Percentiles rank a stretch among this genome's conserved stretches.
These are phyloP conservation scores for Lodderomyces elongisporus DNA, from an alignment of 1,139 yeast species.

Conservation along the genomic window DNA sequence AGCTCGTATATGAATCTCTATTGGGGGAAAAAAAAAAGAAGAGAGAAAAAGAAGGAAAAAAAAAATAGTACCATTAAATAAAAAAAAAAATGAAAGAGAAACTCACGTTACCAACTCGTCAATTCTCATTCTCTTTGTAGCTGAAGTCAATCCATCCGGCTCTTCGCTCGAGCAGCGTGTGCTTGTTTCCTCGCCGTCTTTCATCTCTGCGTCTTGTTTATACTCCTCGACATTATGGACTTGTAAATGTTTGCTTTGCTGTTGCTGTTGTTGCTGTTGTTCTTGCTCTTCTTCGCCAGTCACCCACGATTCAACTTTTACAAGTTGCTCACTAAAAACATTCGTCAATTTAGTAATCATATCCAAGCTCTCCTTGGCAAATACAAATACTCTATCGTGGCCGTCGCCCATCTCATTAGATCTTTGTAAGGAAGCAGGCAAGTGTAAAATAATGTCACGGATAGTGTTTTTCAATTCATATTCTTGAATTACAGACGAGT, in stretches of 20 bases:
- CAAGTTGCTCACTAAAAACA: conserved; percentile 79
- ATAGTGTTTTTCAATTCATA: conserved; percentile 58
- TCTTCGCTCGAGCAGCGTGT: conserved; percentile 11
- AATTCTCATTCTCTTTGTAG: conserved; percentile 14
- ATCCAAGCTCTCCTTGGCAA: conserved; percentile 86
- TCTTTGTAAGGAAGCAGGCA: conserved; percentile 47
- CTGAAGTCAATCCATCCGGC: conserved; percentile 11
- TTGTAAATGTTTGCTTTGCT: conserved; percentile 1
- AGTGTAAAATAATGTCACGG: conserved; percentile 66
- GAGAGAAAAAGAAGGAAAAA: too few relatives aligned
- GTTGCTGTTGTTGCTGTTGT: conserved; percentile 9
- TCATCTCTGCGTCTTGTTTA: conserved; percentile 8
- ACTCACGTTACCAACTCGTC: conserved; percentile 5
- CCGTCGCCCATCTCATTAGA: conserved; percentile 11
- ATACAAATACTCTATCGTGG: conserved; percentile 63
- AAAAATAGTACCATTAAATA: too few relatives aligned
- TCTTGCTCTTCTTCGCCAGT: conserved; percentile 33
- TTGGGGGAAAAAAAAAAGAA: too few relatives aligned
- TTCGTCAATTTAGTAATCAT: conserved; percentile 80
- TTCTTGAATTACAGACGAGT: conserved; percentile 12
- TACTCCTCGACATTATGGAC: conserved; percentile 4
- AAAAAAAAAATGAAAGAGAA: too few relatives aligned
- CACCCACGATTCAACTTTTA: conserved; percentile 81
- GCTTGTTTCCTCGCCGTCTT: conserved; percentile 5
- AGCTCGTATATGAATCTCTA: neutral